Conservation (phyloP, 2,329 filamentous ascomycete species). For the Penicillium psychrosexuale region DNA sequence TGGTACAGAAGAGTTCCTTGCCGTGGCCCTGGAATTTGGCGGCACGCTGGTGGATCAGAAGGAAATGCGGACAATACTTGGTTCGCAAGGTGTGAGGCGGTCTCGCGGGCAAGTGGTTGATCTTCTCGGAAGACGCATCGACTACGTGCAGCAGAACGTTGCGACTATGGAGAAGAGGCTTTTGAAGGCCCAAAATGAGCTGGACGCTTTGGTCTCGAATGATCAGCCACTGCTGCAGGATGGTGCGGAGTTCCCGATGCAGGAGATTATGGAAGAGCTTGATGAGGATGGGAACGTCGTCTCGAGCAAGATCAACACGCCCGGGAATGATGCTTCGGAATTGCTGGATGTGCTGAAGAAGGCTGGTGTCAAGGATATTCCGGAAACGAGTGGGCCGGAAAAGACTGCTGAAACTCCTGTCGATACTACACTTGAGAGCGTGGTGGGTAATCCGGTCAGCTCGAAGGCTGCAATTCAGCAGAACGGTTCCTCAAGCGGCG, state of each 20-base stretch:
- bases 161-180: constrained; percentile 70
- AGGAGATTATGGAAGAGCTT: constrained; percentile 87
- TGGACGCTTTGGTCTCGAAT: constrained; percentile 61
- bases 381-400: constrained; percentile 18
- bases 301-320: constrained; percentile 62
- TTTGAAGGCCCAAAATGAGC: constrained; percentile 61
- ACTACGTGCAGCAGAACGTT: constrained; percentile 85
- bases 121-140: constrained; percentile 70
- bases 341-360: constrained; percentile 72
- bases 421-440: background rate
- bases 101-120: constrained; percentile 62
- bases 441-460: background rate
- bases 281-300: constrained; percentile 87
- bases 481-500: background rate
- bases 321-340: constrained; percentile 64
- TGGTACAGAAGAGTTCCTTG: constrained; percentile 54
- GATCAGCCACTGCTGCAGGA: constrained; percentile 62
- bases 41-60: constrained; percentile 44
- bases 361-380: constrained; percentile 62
- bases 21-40: constrained; percentile 45
- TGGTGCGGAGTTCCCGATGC: constrained; percentile 67
- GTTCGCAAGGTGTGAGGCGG: constrained; percentile 46
- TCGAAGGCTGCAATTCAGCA: background rate
- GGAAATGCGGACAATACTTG: constrained; percentile 56
- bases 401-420: constrained; percentile 14